Evolutionary conservation across 345 rosid species (phyloP).

Genomic region (Melastoma malabathricum): DNA sequence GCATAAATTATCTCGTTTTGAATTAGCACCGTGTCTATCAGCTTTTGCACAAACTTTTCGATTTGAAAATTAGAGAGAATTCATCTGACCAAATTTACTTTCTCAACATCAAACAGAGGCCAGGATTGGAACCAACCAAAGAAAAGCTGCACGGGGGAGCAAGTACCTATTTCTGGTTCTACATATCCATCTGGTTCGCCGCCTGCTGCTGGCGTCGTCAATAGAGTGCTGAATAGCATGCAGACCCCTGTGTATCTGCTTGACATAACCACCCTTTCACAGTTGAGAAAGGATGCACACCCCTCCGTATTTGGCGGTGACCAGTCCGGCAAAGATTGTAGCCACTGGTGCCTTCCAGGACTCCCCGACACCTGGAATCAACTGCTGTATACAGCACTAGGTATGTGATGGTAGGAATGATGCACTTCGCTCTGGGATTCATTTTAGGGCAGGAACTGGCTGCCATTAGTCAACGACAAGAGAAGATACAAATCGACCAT

Average conservation of each 20-base stretch:
- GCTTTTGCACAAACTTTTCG: too few species aligned
- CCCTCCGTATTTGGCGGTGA: constrained; percentile 51
- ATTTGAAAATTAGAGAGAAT: background rate
- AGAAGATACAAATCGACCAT: background rate
- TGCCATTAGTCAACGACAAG: constrained; percentile 1
- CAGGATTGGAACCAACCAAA: constrained; percentile 66
- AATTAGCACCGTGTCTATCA: too few species aligned
- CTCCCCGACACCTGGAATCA: constrained; percentile 96
- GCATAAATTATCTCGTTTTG: too few species aligned
- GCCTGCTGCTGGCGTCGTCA: constrained; percentile 42
- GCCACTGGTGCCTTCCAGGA: constrained; percentile 98
- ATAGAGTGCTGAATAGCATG: constrained; percentile 40
- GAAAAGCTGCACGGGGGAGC: constrained; percentile 49
- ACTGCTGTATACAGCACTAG: constrained; percentile 72
- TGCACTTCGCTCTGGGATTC: background rate
- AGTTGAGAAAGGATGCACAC: constrained; percentile 83
- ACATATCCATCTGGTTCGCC: constrained; percentile 64
- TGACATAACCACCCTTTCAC: constrained; percentile 76
- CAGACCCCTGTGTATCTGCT: constrained; percentile 57
- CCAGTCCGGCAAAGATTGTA: constrained; percentile 56
- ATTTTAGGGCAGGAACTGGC: background rate
- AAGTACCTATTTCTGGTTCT: constrained; percentile 53
- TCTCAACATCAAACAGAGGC: constrained; percentile 31
- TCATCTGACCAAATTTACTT: background rate
- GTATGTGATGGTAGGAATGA: background rate